Conservation (phyloP, 2,329 filamentous ascomycete species). For the Phaeophleospora eucalypticola region DNA sequence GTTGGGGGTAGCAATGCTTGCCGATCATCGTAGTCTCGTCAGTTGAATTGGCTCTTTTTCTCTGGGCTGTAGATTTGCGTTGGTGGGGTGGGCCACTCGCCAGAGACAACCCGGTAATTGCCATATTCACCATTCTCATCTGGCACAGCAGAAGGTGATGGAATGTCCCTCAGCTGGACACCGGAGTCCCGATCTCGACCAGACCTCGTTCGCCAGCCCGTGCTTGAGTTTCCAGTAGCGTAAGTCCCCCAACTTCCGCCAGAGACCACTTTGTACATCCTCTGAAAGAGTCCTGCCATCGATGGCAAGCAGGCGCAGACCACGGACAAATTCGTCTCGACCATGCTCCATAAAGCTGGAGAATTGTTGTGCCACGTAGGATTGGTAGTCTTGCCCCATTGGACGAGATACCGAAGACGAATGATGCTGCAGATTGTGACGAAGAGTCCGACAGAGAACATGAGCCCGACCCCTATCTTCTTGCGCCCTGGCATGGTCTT, state of each 20-base stretch:
- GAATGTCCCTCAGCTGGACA: neutral
- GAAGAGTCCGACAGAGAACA: conserved; percentile 18
- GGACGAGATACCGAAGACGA: conserved; percentile 10
- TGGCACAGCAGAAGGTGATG: neutral
- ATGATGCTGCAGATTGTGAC: conserved; percentile 19
- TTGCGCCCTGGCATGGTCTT: conserved; percentile 4
- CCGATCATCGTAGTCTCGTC: too few species aligned
- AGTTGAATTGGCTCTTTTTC: neutral
- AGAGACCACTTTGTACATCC: neutral
- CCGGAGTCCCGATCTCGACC: neutral
- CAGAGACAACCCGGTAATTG: neutral
- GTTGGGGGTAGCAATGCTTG: too few species aligned
- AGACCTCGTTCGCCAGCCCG: neutral
- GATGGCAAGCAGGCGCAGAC: conserved; percentile 20
- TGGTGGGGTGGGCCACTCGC: neutral
- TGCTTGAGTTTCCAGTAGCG: neutral
- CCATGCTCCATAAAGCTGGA: conserved; percentile 14
- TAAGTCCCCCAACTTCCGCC: neutral
- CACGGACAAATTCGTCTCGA: conserved; percentile 17
- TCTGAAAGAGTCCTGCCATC: conserved; percentile 10
- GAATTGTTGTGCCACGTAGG: conserved; percentile 15
- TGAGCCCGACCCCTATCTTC: conserved; percentile 4
- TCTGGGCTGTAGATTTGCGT: neutral
- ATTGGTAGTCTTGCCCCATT: conserved; percentile 11
- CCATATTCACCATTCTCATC: neutral